Evolutionary conservation across 2,329 filamentous ascomycete genomes (phyloP).

Genomic region (Aspergillus novoparasiticus): DNA sequence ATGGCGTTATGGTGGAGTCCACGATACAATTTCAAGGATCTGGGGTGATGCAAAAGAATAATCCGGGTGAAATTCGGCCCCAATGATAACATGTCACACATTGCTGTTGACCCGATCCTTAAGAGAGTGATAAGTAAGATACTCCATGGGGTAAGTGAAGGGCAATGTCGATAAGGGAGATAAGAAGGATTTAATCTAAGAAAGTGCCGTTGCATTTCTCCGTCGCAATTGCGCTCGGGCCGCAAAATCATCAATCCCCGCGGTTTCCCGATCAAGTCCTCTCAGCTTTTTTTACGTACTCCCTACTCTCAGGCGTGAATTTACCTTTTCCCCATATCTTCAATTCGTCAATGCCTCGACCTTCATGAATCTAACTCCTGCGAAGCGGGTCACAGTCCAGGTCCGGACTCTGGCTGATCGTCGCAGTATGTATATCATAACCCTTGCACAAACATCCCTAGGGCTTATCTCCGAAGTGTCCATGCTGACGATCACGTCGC

Average conservation of each 20-base stretch:
- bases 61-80: background rate
- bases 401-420: constrained; percentile 41
- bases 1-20: background rate
- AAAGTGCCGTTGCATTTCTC: constrained; percentile 23
- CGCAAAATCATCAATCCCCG: constrained; percentile 23
- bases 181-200: constrained; percentile 8
- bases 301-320: background rate
- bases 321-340: background rate
- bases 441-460: background rate
- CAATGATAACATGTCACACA: background rate
- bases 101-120: background rate
- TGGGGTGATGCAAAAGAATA: background rate
- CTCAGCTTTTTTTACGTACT: background rate
- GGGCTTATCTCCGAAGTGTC: constrained; percentile 21
- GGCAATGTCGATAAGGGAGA: background rate
- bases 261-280: constrained; percentile 6
- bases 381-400: constrained; percentile 43
- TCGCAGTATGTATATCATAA: constrained; percentile 36
- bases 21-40: background rate
- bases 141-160: background rate
- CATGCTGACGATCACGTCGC: constrained; percentile 3
- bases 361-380: constrained; percentile 43
- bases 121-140: background rate
- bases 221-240: constrained; percentile 23
- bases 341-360: constrained; percentile 25